Conservation (phyloP, 345 rosid species). For the Citrus cavaleriei region DNA sequence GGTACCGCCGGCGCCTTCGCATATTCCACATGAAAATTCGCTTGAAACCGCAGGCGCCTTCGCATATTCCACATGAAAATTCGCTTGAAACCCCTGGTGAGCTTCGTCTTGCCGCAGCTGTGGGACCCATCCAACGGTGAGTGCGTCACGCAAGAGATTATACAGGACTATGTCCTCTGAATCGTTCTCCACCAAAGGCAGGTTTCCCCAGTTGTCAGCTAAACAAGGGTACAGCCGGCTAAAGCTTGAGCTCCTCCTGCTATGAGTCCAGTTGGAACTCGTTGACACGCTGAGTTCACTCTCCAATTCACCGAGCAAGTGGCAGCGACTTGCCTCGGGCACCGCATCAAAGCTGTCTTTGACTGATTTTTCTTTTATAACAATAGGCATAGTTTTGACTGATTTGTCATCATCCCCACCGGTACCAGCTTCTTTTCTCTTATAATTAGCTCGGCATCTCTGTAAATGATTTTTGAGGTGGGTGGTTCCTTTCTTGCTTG, state of each 20-base stretch:
- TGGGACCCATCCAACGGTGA: constrained; percentile 78
- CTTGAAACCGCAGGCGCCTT: too few species aligned
- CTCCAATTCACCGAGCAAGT: constrained; percentile 48
- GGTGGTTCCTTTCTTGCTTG: not conserved
- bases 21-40: not conserved
- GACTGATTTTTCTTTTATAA: not conserved
- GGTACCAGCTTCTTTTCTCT: not conserved
- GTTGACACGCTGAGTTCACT: constrained; percentile 9
- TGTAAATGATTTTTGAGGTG: not conserved
- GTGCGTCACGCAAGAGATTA: constrained; percentile 65
- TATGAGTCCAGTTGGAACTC: constrained; percentile 16
- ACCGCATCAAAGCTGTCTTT: not conserved
- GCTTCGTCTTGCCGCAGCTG: constrained; percentile 6
- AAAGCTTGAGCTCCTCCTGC: constrained; percentile 30
- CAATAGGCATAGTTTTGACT: not conserved
- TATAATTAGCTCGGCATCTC: not conserved
- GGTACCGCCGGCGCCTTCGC: constrained; percentile 26
- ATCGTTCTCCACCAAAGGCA: constrained; percentile 73
- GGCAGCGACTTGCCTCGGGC: constrained; percentile 1
- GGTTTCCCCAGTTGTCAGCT: constrained; percentile 85
- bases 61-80: constrained; percentile 1
- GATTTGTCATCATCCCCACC: not conserved
- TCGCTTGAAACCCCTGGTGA: not conserved
- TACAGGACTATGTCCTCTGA: constrained; percentile 81
- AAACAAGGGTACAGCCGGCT: constrained; percentile 57